Conservation (phyloP, 2,329 filamentous ascomycete species). For the Cytospora piceae region DNA sequence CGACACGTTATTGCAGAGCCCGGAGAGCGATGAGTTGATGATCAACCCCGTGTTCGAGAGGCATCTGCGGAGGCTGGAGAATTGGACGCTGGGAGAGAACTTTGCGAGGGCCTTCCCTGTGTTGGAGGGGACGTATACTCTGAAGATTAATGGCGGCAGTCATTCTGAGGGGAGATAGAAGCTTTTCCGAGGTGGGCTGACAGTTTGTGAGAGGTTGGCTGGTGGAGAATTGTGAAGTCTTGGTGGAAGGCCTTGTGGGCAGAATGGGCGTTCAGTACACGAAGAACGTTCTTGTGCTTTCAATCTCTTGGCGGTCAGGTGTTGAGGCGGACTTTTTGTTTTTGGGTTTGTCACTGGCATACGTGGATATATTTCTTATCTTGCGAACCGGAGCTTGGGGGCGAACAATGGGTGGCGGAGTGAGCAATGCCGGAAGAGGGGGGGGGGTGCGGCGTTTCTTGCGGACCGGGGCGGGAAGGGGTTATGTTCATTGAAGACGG, state of each 20-base stretch:
- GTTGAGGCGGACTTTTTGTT: not conserved
- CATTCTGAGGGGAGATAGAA: not conserved
- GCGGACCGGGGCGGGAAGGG: not conserved
- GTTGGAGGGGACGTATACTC: constrained; percentile 50
- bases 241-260: not conserved
- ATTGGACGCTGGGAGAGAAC: constrained; percentile 77
- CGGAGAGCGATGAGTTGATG: constrained; percentile 65
- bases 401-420: not conserved
- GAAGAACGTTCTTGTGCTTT: not conserved
- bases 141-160: constrained; percentile 35
- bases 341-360: not conserved
- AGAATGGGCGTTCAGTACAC: not conserved
- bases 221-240: not conserved
- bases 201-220: not conserved
- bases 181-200: not conserved
- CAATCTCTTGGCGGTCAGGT: not conserved
- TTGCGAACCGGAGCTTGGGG: not conserved
- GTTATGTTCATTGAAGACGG: not conserved
- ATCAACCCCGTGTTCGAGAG: constrained; percentile 88
- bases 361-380: not conserved
- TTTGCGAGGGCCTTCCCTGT: constrained; percentile 70
- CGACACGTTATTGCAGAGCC: constrained; percentile 66
- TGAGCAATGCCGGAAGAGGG: not conserved
- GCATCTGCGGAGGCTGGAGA: constrained; percentile 73
- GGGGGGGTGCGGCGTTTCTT: not conserved